These are phyloP conservation scores for Penicillium lividum DNA, from an alignment of 495 filamentous ascomycete species.

Conservation along the genomic window DNA sequence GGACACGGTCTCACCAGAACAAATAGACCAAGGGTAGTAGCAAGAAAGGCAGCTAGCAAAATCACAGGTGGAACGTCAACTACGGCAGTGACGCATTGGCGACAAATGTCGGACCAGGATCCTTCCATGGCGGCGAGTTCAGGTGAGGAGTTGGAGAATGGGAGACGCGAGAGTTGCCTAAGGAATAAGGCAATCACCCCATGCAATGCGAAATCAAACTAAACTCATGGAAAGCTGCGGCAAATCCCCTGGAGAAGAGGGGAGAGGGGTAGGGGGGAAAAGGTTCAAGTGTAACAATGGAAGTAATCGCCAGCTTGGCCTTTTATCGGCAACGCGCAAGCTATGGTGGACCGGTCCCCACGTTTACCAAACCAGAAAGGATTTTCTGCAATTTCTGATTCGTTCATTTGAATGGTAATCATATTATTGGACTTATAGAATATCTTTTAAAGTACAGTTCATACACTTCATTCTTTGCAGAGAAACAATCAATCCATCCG, in stretches of 20 bases:
- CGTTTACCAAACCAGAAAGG: neutral
- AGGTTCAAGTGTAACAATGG: constrained; percentile 14
- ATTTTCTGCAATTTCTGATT: constrained; percentile 10
- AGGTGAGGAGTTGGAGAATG: constrained; percentile 10
- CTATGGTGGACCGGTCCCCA: constrained; percentile 8
- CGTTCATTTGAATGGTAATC: neutral
- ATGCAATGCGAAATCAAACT: constrained; percentile 27
- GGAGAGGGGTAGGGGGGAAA: constrained; percentile 11
- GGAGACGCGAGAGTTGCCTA: constrained; percentile 26
- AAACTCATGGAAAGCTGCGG: constrained; percentile 7
- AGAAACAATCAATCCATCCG: neutral
- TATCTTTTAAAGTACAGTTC: neutral
- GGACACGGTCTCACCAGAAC: constrained; percentile 36
- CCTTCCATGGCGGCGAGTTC: constrained; percentile 31
- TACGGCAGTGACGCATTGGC: constrained; percentile 34
- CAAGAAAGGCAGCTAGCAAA: constrained; percentile 29
- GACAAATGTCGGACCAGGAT: constrained; percentile 36
- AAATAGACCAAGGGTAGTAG: constrained; percentile 36
- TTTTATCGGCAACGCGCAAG: constrained; percentile 37
- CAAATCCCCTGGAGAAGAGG: constrained; percentile 7
- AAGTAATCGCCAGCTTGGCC: constrained; percentile 46
- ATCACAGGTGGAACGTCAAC: constrained; percentile 33
- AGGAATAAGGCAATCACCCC: constrained; percentile 31
- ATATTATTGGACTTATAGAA: no score
- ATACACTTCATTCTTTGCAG: neutral